Evolutionary conservation across 495 filamentous ascomycete species (phyloP), one percentile per base, ranked within the genome.

Genomic region (Hypoxylon fuscum): DNA sequence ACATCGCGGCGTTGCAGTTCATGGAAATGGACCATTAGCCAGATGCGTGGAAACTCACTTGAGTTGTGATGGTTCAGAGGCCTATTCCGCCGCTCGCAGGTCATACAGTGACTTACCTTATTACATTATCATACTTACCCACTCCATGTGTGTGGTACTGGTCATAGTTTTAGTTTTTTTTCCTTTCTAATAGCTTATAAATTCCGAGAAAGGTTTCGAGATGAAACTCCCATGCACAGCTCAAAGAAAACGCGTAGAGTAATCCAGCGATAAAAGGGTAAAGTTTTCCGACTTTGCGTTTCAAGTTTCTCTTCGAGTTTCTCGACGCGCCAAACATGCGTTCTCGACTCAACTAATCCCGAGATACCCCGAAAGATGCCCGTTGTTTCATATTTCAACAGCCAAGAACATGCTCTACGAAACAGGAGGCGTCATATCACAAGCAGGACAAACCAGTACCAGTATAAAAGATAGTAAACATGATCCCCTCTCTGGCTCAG

Each of bases 301-400:
- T 38, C 35, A 14, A 34, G 31, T 17, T 38, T 14, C 14, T 5
- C 7, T 14, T 2, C 14, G 35, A 15, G 25, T 27, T 27, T 17
- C 2, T 40, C 10, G 15, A 37, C 12, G 34, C 34, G 12, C 15
- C 11, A 1, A 2, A 14, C 34, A 37, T 37, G 3, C 35, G 57
- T 74, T 41, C 55, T 82, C 43, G 38, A 82, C 38, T 74, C 69
- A 14, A 68, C 67, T 25, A 77, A 79, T 50, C 74, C 76, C 7
- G 73, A 74, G 1, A 57, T 70, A 0, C 41, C 68, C 7, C 66
- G 71, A 12, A 62, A 61, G 11, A 74, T 79, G 32, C 53, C 64
- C 1, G 72, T 72, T 7, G 67, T 70, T 18, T 77, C 74, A 11
- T 44, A 37, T 2, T 27, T 4, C 25, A 8, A 74, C 71, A 46